Conservation (phyloP, 768 basidiomycete species). For the Pleurotus citrinopileatus region DNA sequence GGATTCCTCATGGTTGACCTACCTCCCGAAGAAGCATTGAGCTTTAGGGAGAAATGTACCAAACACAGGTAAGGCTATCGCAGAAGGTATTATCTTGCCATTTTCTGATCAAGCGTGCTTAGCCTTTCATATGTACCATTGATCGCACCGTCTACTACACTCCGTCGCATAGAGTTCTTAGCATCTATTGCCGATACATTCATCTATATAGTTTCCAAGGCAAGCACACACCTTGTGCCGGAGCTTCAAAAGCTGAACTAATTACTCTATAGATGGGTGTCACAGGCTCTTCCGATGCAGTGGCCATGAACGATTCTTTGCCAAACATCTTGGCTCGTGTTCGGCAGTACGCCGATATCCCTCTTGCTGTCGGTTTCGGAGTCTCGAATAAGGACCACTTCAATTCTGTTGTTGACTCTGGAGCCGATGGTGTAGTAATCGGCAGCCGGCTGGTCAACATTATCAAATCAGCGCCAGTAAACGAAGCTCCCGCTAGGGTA, state of each 20-base stretch:
- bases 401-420: slow-evolving; percentile 76
- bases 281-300: slow-evolving; percentile 83
- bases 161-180: slow-evolving; percentile 86
- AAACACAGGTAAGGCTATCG: slow-evolving; percentile 61
- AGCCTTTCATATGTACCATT: slow-evolving; percentile 95
- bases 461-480: slow-evolving; percentile 63
- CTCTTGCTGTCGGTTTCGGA: slow-evolving; percentile 96
- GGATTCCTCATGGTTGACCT: slow-evolving; percentile 98
- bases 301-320: slow-evolving; percentile 69
- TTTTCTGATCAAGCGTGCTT: slow-evolving; percentile 4
- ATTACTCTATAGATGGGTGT: slow-evolving; percentile 93
- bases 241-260: slow-evolving; percentile 14
- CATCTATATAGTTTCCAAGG: slow-evolving; percentile 98
- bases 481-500: slow-evolving; percentile 49
- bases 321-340: slow-evolving; percentile 85
- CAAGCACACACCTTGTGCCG: slow-evolving; percentile 22
- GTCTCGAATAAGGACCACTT: slow-evolving; percentile 90
- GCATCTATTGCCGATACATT: slow-evolving; percentile 94
- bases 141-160: slow-evolving; percentile 90
- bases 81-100: background rate
- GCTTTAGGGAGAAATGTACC: slow-evolving; percentile 86
- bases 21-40: slow-evolving; percentile 93
- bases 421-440: slow-evolving; percentile 95
- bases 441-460: slow-evolving; percentile 83
- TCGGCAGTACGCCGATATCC: slow-evolving; percentile 71